Evolutionary conservation across 164 flowering plant species (phyloP).

Genomic region (Vitis riparia): DNA sequence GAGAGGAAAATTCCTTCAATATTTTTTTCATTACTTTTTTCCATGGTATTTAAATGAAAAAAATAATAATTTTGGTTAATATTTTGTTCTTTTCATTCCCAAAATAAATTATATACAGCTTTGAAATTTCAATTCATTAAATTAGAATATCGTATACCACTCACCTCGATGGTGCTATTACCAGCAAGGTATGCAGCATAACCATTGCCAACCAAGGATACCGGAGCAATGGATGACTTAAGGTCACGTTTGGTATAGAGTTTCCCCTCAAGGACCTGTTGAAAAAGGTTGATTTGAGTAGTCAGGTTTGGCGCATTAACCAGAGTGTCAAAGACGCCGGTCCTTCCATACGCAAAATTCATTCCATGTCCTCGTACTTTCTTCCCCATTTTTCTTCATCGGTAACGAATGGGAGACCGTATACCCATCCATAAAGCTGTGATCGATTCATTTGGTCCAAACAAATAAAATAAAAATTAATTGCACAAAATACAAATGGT

Average conservation of each 20-base stretch:
- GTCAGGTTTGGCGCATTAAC: slow-evolving; percentile 45
- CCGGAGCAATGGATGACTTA: slow-evolving; percentile 36
- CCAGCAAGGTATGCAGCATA: slow-evolving; percentile 25
- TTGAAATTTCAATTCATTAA: too few relatives aligned
- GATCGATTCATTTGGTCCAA: too few relatives aligned
- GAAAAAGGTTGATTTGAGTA: slow-evolving; percentile 38
- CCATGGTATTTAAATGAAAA: too few relatives aligned
- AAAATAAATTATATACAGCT: too few relatives aligned
- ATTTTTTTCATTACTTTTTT: too few relatives aligned
- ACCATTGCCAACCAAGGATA: slow-evolving; percentile 55
- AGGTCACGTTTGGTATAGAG: slow-evolving; percentile 23
- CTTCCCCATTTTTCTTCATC: slow-evolving; percentile 15
- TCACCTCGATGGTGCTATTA: slow-evolving; percentile 23
- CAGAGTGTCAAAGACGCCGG: slow-evolving; percentile 51
- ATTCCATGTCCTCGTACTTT: slow-evolving; percentile 26
- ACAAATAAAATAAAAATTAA: not conserved
- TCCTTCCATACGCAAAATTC: slow-evolving; percentile 62
- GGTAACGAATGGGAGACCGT: slow-evolving; percentile 38
- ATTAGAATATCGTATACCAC: not conserved
- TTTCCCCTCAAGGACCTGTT: slow-evolving; percentile 27
- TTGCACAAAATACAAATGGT: not conserved
- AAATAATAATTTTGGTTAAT: too few relatives aligned
- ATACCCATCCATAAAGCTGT: slow-evolving; percentile 41
- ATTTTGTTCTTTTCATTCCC: too few relatives aligned
- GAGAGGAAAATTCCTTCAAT: too few relatives aligned